Base-by-base conservation (phyloP, 306 rosid species). In the Begonia fuchsioides region DNA sequence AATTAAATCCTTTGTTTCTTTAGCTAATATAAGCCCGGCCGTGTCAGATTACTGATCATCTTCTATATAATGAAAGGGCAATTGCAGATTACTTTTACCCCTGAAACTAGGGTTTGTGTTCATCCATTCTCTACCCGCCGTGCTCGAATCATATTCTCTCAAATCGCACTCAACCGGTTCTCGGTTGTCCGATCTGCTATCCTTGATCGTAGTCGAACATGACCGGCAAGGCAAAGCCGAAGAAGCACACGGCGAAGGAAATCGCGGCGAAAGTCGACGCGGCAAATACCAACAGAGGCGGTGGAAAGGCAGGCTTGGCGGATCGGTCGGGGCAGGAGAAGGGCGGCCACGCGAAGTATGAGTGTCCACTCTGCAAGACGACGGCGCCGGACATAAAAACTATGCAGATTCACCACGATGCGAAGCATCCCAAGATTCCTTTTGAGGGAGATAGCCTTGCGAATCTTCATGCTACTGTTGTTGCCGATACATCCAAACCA, bases 221-320 rank as follows among this genome's bases (percentile, higher is more conserved):
- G 98, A 92, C 98, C 0, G 98, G 98, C 32, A 92, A 92, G 57
- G 96, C 98, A 11, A 92, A 92, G 94, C 98, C 98, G 10, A 92
- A 92, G 93, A 92, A 92, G 93, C 98, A 92, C 65, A 92, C 98
- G 10, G 96, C 98, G 5, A 92, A 92, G 77, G 98, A 92, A 79
- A 77, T 92, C 69, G 76, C 74, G 0, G 39, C 86, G 8, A 85
- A 92, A 78, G 55, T 82, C 12, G 98, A 92, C 49, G 98, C 98
- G 0, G 98, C 98, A 1, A 71, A 79, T 2, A 92, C 98, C 5
- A 92, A 85, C 59, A 75, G 98, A 56, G 98, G 98, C n/a, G 98
- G 98, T 10, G 98, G 98, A 0, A 92, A 92, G 64, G 93, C 96
- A 0, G 96, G 98, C 2, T 50, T 2, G n/a, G 76, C 75, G 0